Percentiles rank a stretch among this genome's conserved stretches.
Conservation (phyloP, 2,329 filamentous ascomycete species). For the Beauveria australis region DNA sequence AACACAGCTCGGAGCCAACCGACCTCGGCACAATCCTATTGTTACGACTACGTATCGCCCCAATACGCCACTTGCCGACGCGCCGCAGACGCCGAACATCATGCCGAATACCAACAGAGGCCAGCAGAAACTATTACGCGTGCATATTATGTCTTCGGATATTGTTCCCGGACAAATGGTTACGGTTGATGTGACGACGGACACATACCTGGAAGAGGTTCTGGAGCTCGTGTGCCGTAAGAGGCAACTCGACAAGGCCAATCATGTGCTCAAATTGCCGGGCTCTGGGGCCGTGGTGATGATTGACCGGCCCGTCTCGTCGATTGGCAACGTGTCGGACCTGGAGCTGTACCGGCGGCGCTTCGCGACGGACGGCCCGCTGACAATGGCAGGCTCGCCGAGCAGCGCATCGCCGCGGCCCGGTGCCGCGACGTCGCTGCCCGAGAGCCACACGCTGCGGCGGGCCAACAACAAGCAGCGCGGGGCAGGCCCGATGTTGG, state of each 20-base stretch:
- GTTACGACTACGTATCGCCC: constrained; percentile 52
- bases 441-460: constrained; percentile 29
- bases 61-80: constrained; percentile 47
- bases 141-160: constrained; percentile 65
- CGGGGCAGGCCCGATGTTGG: constrained; percentile 45
- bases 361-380: constrained; percentile 65
- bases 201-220: constrained; percentile 76
- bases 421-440: constrained; percentile 30
- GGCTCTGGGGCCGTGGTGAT: constrained; percentile 67
- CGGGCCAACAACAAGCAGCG: constrained; percentile 13
- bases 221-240: constrained; percentile 71
- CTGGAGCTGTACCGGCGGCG: constrained; percentile 68
- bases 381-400: constrained; percentile 61
- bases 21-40: constrained; percentile 48
- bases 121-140: constrained; percentile 60
- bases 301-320: constrained; percentile 69
- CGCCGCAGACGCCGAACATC: constrained; percentile 40
- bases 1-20: constrained; percentile 22
- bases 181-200: constrained; percentile 67
- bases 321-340: constrained; percentile 65
- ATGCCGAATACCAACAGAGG: constrained; percentile 44
- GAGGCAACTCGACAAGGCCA: constrained; percentile 68
- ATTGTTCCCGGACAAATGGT: constrained; percentile 65
- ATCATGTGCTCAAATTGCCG: constrained; percentile 70
- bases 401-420: constrained; percentile 63